A percentile compares a stretch with the other conserved stretches of the same genome.
Evolutionary conservation across 1,284 basidiomycete species (phyloP).

Genomic region (Marasmius tenuissimus): DNA sequence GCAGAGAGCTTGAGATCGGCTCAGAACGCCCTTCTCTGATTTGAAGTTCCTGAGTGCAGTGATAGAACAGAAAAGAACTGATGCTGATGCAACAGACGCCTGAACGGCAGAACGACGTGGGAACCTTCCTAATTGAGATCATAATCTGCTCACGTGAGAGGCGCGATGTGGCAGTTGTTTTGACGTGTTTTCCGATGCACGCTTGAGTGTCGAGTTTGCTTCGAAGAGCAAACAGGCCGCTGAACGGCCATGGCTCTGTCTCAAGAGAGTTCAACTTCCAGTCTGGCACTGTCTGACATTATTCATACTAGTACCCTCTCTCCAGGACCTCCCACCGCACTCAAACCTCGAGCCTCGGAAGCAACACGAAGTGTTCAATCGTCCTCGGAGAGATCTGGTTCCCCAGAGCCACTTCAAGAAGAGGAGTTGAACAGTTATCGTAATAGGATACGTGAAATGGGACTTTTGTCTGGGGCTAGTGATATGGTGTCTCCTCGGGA

Average conservation of each 20-base stretch:
- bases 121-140: neutral
- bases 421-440: slow-evolving; percentile 10
- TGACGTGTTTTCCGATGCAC: neutral
- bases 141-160: neutral
- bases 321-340: neutral
- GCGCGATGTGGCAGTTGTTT: neutral
- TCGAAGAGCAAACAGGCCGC: neutral
- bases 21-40: too few species aligned
- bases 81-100: too few species aligned
- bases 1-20: too few species aligned
- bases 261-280: neutral
- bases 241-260: neutral
- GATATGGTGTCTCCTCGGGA: slow-evolving; percentile 33
- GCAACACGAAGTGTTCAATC: neutral
- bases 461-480: neutral
- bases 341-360: neutral
- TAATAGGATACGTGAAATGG: slow-evolving; percentile 2
- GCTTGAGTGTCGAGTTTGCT: neutral
- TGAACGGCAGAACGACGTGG: too few species aligned
- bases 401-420: slow-evolving; percentile 6
- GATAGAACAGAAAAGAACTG: too few species aligned
- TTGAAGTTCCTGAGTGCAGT: too few species aligned
- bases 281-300: slow-evolving; percentile 1
- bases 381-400: neutral
- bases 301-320: neutral